phyloP scores from a whole-genome alignment of 352 stramenopile species.

The Globisporangium carolinianum region DNA sequence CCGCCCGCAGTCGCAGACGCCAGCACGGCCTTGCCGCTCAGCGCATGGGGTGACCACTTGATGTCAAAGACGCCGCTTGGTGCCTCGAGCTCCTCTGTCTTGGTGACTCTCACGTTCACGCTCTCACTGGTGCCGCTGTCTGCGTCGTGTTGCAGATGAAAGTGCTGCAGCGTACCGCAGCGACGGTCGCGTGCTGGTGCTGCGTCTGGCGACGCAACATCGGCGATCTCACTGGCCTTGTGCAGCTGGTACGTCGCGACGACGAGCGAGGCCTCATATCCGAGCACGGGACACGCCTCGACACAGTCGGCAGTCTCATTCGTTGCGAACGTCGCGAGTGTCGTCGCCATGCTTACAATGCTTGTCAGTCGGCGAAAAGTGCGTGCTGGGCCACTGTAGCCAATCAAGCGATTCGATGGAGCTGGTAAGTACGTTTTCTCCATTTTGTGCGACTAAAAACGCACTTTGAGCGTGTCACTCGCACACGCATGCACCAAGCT shows the following conservation, averaged over 20 bases:
- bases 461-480: too few relatives aligned
- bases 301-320: constrained; percentile 80
- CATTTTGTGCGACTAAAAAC: too few relatives aligned
- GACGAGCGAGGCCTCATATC: constrained; percentile 58
- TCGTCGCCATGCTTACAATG: constrained; percentile 11
- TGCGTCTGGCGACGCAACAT: constrained; percentile 2
- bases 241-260: constrained; percentile 81
- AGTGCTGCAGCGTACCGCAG: constrained; percentile 65
- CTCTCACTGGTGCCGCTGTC: constrained; percentile 9
- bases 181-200: constrained; percentile 27
- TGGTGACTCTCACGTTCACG: constrained; percentile 27
- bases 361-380: too few relatives aligned
- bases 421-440: too few relatives aligned
- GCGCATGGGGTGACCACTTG: constrained; percentile 60
- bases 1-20: constrained; percentile 55
- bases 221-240: constrained; percentile 26
- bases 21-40: constrained; percentile 49
- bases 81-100: constrained; percentile 34
- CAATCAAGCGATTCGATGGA: too few relatives aligned
- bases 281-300: constrained; percentile 59
- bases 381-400: too few relatives aligned
- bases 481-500: too few relatives aligned
- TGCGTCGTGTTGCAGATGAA: constrained; percentile 30
- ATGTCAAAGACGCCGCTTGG: constrained; percentile 79
- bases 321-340: constrained; percentile 69